Base-by-base conservation (phyloP, 352 stramenopile genomes). In the Halophytophthora polymorphica region DNA sequence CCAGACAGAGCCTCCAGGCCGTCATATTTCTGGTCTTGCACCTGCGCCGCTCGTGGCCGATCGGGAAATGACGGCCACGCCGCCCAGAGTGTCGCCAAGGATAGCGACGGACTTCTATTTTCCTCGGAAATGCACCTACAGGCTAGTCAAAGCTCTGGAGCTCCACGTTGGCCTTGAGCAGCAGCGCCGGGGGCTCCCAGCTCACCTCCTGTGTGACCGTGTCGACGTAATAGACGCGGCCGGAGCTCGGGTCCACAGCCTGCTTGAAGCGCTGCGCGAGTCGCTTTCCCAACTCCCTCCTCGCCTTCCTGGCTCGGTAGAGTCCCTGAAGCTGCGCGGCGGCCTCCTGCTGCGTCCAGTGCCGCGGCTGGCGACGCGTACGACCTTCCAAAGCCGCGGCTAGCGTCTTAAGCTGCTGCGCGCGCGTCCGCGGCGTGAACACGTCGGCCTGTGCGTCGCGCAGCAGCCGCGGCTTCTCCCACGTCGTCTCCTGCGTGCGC, bases 151-250 rank as follows among this genome's bases (percentile, higher is more conserved):
- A 74, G 13, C 39, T 56, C 23, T 59, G 44, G 22, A 86, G 59
- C 36, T 71, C 50, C 21, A 65, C 35, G 14, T 58, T 56, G 13
- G 52, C 41, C 14, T 49, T 66, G 14, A 58, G 44, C 21, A 65
- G 22, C 4, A 84, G 51, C 46, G 58, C 58, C 1, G 80, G 80
- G 12, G 51, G 62, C 11, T 83, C 72, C 80, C 77, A 91, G 39
- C 71, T 89, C 64, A 80, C 77, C 8, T 62, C 65, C 34, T 78
- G 69, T 0, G 83, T 92, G 14, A 59, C 37, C n/a, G 77, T n/a
- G 36, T 93, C 81, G 33, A 88, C 73, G 50, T 86, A 93, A 64
- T 91, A 93, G 50, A 83, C 83, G 29, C 58, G 64, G 0, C 62
- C 64, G 8, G 64, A 76, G 19, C 61, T 56, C 0, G 59, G 40